phyloP scores from a whole-genome alignment of 805 yeast species.

The Nakazawaea molendinolei region DNA sequence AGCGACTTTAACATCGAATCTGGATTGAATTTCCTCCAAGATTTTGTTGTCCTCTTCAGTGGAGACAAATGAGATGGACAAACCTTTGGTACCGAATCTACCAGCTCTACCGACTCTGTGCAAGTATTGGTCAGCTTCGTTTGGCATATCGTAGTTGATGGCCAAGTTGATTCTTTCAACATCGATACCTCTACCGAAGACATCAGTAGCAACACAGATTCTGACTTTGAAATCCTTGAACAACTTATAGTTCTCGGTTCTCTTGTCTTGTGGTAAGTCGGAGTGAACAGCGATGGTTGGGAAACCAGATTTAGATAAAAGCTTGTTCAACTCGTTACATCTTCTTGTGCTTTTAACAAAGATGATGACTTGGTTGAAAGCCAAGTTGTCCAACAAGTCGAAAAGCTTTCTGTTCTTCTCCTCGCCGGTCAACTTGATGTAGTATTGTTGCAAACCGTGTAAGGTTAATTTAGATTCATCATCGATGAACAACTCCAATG shows the following conservation, averaged over 20 bases:
- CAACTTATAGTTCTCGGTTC: conserved; percentile 92
- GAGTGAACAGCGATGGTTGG: conserved; percentile 97
- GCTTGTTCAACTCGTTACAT: conserved; percentile 85
- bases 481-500: conserved; percentile 94
- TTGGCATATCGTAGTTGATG: conserved; percentile 94
- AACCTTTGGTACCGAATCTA: conserved; percentile 99
- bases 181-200: conserved; percentile 98
- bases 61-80: conserved; percentile 86
- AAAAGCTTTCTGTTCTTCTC: conserved; percentile 92
- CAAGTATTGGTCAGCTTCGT: conserved; percentile 94
- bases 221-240: conserved; percentile 98
- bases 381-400: conserved; percentile 87
- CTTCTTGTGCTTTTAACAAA: conserved; percentile 89
- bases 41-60: conserved; percentile 85
- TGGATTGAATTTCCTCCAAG: conserved; percentile 86
- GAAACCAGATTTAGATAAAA: conserved; percentile 87
- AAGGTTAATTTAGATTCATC: conserved; percentile 95
- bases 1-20: conserved; percentile 92
- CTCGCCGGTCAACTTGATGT: conserved; percentile 78
- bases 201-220: conserved; percentile 97
- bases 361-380: conserved; percentile 96
- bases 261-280: conserved; percentile 93
- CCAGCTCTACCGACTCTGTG: conserved; percentile 99
- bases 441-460: conserved; percentile 98
- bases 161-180: conserved; percentile 98